phyloP scores from a whole-genome alignment of 495 filamentous ascomycete species.

The Penicillium paxilli region DNA sequence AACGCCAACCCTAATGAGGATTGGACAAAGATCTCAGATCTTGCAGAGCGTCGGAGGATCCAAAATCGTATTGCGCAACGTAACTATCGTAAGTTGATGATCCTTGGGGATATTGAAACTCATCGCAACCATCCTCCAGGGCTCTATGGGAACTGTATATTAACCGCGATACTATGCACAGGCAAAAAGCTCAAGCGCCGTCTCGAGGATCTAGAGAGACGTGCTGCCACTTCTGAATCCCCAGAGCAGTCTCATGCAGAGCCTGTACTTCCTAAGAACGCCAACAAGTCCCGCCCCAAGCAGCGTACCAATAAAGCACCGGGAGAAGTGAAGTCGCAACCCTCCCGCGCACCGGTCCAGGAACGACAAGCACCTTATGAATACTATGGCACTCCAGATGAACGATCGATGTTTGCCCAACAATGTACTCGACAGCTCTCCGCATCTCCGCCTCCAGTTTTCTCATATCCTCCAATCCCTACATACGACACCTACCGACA shows the following conservation, averaged over 20 bases:
- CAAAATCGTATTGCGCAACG: constrained; percentile 98
- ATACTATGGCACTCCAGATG: constrained; percentile 43
- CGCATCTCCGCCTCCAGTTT: constrained; percentile 70
- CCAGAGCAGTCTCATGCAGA: constrained; percentile 64
- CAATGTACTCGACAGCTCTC: constrained; percentile 71
- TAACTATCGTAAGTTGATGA: constrained; percentile 96
- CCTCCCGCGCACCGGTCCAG: background rate
- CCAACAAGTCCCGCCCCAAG: constrained; percentile 44
- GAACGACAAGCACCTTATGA: constrained; percentile 28
- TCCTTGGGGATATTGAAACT: too few species aligned
- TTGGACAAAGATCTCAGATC: constrained; percentile 98
- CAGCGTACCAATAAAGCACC: constrained; percentile 42
- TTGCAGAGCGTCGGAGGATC: constrained; percentile 90
- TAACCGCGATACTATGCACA: constrained; percentile 33
- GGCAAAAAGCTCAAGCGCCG: constrained; percentile 99
- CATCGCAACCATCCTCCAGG: too few species aligned
- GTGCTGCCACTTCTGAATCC: constrained; percentile 78
- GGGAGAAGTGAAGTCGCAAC: constrained; percentile 39
- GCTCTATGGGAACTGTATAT: too few species aligned
- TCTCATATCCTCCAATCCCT: constrained; percentile 70
- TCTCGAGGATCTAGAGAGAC: constrained; percentile 91
- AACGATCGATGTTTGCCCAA: constrained; percentile 58
- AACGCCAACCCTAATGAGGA: constrained; percentile 97
- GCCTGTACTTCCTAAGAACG: constrained; percentile 45
- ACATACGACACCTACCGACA: constrained; percentile 67